A percentile compares a stretch with the other conserved stretches of the same genome.
Evolutionary conservation across 2,329 filamentous ascomycete genomes (phyloP).

Genomic region (Didymella glomerata): DNA sequence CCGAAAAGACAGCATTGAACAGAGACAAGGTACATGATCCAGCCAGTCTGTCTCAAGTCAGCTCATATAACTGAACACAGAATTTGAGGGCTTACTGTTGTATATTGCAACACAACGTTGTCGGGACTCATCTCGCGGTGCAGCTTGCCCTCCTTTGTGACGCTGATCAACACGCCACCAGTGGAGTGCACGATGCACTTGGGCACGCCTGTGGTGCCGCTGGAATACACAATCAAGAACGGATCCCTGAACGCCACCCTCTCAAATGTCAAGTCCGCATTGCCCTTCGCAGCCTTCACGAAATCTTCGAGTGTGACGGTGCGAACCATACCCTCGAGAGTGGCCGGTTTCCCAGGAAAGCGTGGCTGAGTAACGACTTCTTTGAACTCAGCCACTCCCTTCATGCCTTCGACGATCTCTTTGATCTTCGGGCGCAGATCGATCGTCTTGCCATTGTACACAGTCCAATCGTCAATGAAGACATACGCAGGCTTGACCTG

Average conservation of each 20-base stretch:
- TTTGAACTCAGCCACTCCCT: slow-evolving; percentile 66
- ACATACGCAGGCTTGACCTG: slow-evolving; percentile 81
- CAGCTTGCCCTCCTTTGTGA: slow-evolving; percentile 67
- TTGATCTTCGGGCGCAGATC: slow-evolving; percentile 77
- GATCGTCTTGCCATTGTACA: slow-evolving; percentile 80
- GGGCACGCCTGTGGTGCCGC: slow-evolving; percentile 81
- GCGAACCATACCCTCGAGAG: slow-evolving; percentile 63
- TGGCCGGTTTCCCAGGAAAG: slow-evolving; percentile 65
- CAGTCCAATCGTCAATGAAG: slow-evolving; percentile 82
- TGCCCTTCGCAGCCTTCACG: slow-evolving; percentile 50
- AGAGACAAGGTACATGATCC: slow-evolving; percentile 85
- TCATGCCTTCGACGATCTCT: slow-evolving; percentile 70
- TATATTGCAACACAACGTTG: slow-evolving; percentile 65
- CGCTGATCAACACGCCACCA: slow-evolving; percentile 69
- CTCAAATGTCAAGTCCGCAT: slow-evolving; percentile 61
- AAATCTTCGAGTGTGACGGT: slow-evolving; percentile 57
- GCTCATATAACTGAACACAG: background rate
- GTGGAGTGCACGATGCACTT: slow-evolving; percentile 86
- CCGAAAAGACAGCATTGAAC: slow-evolving; percentile 69
- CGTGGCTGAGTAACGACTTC: slow-evolving; percentile 72
- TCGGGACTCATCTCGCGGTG: slow-evolving; percentile 59
- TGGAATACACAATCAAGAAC: slow-evolving; percentile 78
- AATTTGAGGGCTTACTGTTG: slow-evolving; percentile 51
- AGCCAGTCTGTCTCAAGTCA: slow-evolving; percentile 53
- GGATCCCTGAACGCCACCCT: slow-evolving; percentile 76